Base-by-base conservation (phyloP, 306 rosid genomes). In the Corylus americana region DNA sequence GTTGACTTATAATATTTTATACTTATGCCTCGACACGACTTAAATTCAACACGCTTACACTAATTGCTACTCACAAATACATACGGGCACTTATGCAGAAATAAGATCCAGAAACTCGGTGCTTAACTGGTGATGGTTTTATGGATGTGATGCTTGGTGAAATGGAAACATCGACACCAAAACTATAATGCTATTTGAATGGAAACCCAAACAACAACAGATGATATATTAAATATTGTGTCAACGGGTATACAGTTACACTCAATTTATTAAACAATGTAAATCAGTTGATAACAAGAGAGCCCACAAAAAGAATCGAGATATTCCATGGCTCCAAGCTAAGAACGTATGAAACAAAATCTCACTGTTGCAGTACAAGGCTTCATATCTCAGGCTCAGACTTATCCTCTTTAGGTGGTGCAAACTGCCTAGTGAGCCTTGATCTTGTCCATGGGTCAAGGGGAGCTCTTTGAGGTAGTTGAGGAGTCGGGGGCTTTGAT, bases 371-470 rank as follows among this genome's bases (percentile, higher is more conserved):
- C 78, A 47, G 2, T 10, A 1, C 3, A 22, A 25, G 18, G 57
- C 57, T 54, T 91, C 88, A 92, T 39, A 83, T 50, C 68, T 84
- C 89, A 54, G 88, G 64, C 37, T 85, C 92, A 1, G 90, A 81
- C 75, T 84, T 92, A 2, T 80, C 88, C 80, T 85, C 97, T 83
- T 91, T 92, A 0, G 91, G 98, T 48, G 97, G 87, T 50, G 98
- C 98, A 83, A 82, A 88, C 87, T 87, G 96, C 88, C 82, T 85
- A 77, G 76, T 81, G 74, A 92, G 98, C 68, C 83, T 88, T 54
- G 99, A 93, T 70, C 88, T 83, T 51, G 94, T 77, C 97, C 97
- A 95, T 29, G 99, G 99, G 84, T 92, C 98, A 63, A 93, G 44
- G 63, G 99, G 88, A 75, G 88, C 86, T 85, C 81, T 87, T 85